Conservation (phyloP, 2,329 filamentous ascomycete genomes). For the Lasiodiplodia sp. region DNA sequence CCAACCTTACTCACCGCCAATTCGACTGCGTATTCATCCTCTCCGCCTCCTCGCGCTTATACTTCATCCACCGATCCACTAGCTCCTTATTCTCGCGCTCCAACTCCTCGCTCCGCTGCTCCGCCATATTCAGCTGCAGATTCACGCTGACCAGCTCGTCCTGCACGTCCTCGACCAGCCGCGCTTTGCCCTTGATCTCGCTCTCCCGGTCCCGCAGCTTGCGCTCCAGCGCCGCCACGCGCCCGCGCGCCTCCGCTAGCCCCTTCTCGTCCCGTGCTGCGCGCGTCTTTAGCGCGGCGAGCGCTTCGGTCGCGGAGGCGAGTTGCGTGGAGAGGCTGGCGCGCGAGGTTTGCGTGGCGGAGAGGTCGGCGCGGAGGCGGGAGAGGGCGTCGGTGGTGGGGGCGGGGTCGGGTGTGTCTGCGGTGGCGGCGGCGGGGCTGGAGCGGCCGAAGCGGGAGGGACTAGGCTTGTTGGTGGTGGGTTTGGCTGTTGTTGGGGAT, state of each 20-base stretch:
- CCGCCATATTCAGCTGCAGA: slow-evolving; percentile 85
- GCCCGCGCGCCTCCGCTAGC: slow-evolving; percentile 52
- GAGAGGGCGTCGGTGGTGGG: slow-evolving; percentile 36
- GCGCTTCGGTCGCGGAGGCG: slow-evolving; percentile 67
- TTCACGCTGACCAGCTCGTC: slow-evolving; percentile 91
- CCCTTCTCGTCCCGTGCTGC: slow-evolving; percentile 65
- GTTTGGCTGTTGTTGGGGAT: not conserved
- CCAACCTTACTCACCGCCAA: slow-evolving; percentile 5
- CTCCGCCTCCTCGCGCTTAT: slow-evolving; percentile 85
- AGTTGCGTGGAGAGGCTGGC: slow-evolving; percentile 71
- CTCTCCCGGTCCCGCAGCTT: slow-evolving; percentile 83
- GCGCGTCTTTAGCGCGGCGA: slow-evolving; percentile 68
- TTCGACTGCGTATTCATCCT: slow-evolving; percentile 70
- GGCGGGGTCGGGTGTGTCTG: no score
- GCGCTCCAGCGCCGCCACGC: slow-evolving; percentile 65
- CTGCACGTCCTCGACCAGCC: slow-evolving; percentile 85
- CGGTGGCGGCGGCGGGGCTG: slow-evolving; percentile 34
- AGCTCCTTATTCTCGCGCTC: slow-evolving; percentile 87
- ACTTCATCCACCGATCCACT: slow-evolving; percentile 88
- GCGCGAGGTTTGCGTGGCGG: slow-evolving; percentile 78
- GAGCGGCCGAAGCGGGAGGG: slow-evolving; percentile 32
- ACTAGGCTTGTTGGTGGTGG: slow-evolving; percentile 9
- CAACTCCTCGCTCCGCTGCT: slow-evolving; percentile 75
- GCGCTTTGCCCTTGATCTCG: slow-evolving; percentile 83
- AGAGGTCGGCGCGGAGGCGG: slow-evolving; percentile 67